Evolutionary conservation across 257 asterid species (phyloP).

Genomic region (Nicotiana knightiana): DNA sequence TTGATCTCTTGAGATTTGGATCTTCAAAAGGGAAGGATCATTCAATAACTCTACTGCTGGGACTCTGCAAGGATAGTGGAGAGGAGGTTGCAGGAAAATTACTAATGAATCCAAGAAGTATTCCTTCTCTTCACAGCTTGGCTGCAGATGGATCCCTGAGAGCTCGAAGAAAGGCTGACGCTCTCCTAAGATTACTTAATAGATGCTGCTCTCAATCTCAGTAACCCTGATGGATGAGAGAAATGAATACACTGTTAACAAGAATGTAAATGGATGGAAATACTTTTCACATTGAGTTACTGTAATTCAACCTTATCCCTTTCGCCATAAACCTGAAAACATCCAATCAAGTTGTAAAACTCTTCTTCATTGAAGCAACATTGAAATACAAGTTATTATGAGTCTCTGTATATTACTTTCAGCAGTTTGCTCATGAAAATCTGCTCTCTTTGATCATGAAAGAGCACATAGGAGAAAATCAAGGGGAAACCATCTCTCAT

Average conservation of each 20-base stretch:
- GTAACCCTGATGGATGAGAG: constrained; percentile 24
- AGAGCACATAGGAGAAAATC: neutral
- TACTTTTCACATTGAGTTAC: constrained; percentile 8
- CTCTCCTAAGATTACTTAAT: constrained; percentile 74
- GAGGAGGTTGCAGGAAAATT: constrained; percentile 65
- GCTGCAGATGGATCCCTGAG: constrained; percentile 52
- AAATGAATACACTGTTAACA: constrained; percentile 4
- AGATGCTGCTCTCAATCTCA: constrained; percentile 61
- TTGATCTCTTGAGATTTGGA: constrained; percentile 79
- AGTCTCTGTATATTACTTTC: neutral
- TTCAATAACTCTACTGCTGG: constrained; percentile 64
- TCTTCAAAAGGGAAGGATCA: constrained; percentile 76
- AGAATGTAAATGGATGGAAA: constrained; percentile 25
- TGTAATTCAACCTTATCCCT: constrained; percentile 1
- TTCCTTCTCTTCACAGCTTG: constrained; percentile 68
- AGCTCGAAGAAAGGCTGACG: constrained; percentile 77
- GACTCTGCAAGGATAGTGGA: constrained; percentile 73
- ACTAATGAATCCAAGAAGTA: constrained; percentile 66
- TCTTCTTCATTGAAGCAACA: neutral
- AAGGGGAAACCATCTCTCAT: neutral
- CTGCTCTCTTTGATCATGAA: neutral
- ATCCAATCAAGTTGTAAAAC: neutral
- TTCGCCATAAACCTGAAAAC: neutral
- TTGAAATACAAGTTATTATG: neutral
- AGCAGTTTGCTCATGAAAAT: neutral